A percentile compares a stretch with the other conserved stretches of the same genome.
Conservation (phyloP, 148 eudicot species). For the Vaccinium vitisidaea region DNA sequence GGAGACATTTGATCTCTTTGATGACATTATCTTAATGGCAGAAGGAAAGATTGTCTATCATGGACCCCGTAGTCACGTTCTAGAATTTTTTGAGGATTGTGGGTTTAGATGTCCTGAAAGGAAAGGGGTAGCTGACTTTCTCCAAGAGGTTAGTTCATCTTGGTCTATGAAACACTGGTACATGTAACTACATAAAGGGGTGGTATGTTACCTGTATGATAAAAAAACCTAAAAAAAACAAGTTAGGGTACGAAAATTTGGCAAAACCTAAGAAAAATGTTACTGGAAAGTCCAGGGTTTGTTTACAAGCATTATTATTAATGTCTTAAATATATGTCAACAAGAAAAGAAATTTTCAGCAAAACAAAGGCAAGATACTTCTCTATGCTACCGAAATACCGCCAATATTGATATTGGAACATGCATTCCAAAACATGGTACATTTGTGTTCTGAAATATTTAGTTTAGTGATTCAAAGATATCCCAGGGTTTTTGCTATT, state of each 20-base stretch:
- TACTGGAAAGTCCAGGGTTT: neutral
- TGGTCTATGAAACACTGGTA: neutral
- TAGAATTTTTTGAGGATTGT: conserved; percentile 56
- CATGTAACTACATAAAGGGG: no score
- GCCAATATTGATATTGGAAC: neutral
- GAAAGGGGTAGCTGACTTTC: conserved; percentile 85
- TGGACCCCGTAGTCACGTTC: conserved; percentile 50
- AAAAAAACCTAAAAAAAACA: no score
- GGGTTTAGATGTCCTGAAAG: conserved; percentile 85
- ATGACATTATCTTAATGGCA: conserved; percentile 77
- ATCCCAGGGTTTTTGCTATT: no score
- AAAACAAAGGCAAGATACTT: neutral
- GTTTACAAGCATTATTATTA: neutral
- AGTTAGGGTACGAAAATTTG: no score
- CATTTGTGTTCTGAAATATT: no score
- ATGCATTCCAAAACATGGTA: no score
- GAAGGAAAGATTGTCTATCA: conserved; percentile 87
- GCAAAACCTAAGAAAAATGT: neutral
- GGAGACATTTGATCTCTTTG: conserved; percentile 78
- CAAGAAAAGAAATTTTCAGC: neutral
- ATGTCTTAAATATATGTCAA: neutral
- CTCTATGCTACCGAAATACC: neutral
- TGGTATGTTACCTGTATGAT: neutral
- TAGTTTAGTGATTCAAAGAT: no score
- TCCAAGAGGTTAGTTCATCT: conserved; percentile 62